Evolutionary conservation across 1,284 basidiomycete species (phyloP).

Genomic region (Fomitopsis schrenkii): DNA sequence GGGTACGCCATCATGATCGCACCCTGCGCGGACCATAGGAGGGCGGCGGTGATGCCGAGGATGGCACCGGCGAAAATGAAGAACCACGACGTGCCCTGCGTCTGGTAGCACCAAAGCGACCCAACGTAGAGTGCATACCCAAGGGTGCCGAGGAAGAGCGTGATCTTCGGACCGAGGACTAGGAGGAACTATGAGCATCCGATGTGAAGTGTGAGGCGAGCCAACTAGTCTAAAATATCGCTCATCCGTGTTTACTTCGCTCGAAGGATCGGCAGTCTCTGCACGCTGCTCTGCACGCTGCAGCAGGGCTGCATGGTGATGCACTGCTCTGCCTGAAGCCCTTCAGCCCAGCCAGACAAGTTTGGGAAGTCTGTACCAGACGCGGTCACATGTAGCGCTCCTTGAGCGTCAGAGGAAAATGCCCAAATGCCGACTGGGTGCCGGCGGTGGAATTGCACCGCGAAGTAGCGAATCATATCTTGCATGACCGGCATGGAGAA

Average conservation of each 20-base stretch:
- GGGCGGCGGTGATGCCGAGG: slow-evolving; percentile 54
- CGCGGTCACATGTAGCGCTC: neutral
- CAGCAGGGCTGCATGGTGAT: neutral
- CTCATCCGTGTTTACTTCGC: no score
- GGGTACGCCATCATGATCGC: slow-evolving; percentile 55
- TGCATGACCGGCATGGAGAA: no score
- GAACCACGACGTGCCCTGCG: slow-evolving; percentile 37
- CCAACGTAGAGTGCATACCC: slow-evolving; percentile 49
- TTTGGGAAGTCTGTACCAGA: no score
- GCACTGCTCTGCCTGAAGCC: no score
- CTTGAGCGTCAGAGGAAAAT: no score
- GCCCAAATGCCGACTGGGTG: slow-evolving; percentile 1
- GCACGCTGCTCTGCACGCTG: neutral
- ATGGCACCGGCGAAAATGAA: slow-evolving; percentile 52
- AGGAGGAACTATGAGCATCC: slow-evolving; percentile 1
- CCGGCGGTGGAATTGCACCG: slow-evolving; percentile 4
- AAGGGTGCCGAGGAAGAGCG: slow-evolving; percentile 43
- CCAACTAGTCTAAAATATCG: neutral
- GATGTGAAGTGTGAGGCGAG: neutral
- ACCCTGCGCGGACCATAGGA: slow-evolving; percentile 59
- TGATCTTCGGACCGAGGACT: slow-evolving; percentile 43
- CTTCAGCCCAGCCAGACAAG: no score
- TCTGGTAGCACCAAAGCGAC: slow-evolving; percentile 36
- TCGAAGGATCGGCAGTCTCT: no score
- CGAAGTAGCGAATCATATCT: neutral